Conservation (phyloP, 139 green algal species). For the Ettlia oleoabundans region DNA sequence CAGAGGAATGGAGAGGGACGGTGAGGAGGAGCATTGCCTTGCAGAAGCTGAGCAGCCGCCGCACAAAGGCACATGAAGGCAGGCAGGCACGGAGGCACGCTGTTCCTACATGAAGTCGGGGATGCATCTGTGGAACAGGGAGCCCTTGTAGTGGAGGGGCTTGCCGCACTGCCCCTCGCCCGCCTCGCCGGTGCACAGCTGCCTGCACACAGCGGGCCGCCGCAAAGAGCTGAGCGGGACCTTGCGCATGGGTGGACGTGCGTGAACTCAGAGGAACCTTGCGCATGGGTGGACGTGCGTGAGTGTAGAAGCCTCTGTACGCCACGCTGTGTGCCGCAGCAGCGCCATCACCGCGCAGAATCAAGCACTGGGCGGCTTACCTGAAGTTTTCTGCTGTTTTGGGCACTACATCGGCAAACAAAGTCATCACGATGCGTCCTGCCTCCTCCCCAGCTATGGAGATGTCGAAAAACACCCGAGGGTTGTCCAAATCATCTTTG, state of each 20-base stretch:
- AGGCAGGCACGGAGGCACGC: not conserved
- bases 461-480: slow-evolving; percentile 91
- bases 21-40: too few species aligned
- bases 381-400: slow-evolving; percentile 94
- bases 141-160: slow-evolving; percentile 86
- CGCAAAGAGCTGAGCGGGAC: not conserved
- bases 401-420: slow-evolving; percentile 81
- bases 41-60: too few species aligned
- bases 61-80: too few species aligned
- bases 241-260: not conserved
- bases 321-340: too few species aligned
- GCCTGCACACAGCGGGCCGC: slow-evolving; percentile 35
- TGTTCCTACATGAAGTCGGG: slow-evolving; percentile 68
- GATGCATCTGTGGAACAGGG: slow-evolving; percentile 85
- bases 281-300: too few species aligned
- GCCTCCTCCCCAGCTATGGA: slow-evolving; percentile 72
- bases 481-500: slow-evolving; percentile 40
- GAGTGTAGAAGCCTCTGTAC: too few species aligned
- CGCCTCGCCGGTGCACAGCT: slow-evolving; percentile 89
- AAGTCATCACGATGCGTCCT: slow-evolving; percentile 85
- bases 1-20: too few species aligned
- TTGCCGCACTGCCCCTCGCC: slow-evolving; percentile 80
- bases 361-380: too few species aligned
- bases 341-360: too few species aligned
- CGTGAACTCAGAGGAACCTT: not conserved